Evolutionary conservation across 495 filamentous ascomycete species (phyloP).

Genomic region (Beverwykella pulmonaria): DNA sequence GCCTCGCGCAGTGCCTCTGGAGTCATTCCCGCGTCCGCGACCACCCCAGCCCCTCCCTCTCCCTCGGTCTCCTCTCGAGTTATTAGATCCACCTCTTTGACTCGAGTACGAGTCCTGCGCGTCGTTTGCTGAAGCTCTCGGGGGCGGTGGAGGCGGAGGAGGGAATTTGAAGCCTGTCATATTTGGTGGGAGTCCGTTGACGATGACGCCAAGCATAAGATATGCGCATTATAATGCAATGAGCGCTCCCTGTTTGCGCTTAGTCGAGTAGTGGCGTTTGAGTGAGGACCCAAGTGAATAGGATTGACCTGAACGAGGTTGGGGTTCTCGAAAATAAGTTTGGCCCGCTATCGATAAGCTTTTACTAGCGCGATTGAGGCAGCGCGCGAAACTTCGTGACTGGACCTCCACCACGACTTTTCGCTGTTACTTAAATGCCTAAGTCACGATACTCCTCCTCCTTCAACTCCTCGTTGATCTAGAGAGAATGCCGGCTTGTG

Average conservation of each 20-base stretch:
- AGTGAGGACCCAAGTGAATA: not conserved
- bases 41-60: conserved; percentile 16
- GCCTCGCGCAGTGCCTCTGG: not conserved
- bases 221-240: not conserved
- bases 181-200: not conserved
- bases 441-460: not conserved
- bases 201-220: not conserved
- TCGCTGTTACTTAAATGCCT: not conserved
- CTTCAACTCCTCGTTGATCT: not conserved
- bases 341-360: conserved; percentile 24
- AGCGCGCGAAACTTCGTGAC: not conserved
- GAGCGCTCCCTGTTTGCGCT: not conserved
- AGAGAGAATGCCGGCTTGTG: conserved; percentile 11
- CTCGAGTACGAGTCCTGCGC: conserved; percentile 11
- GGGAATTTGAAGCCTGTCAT: conserved; percentile 45
- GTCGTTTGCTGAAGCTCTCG: conserved; percentile 36
- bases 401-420: conserved; percentile 1
- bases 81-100: conserved; percentile 30
- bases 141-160: conserved; percentile 48
- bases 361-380: conserved; percentile 11
- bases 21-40: conserved; percentile 31
- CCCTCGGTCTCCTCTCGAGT: conserved; percentile 21
- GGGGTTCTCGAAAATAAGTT: conserved; percentile 3
- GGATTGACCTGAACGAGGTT: not conserved
- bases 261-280: not conserved